Evolutionary conservation across 1,284 basidiomycete species (phyloP).

Genomic region (Trichosporon inkin): DNA sequence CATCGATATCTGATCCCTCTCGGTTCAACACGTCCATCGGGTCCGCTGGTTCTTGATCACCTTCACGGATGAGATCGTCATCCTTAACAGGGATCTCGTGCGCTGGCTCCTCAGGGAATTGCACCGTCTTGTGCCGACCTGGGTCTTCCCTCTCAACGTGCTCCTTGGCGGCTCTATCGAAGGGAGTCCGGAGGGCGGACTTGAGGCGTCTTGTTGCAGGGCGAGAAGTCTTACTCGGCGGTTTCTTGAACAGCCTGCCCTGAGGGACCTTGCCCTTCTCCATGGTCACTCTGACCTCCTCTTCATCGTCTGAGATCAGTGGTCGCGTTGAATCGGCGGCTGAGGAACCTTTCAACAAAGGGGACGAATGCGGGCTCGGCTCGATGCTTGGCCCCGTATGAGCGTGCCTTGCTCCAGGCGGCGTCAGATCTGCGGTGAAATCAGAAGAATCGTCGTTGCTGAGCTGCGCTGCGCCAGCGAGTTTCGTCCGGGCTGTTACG

Average conservation of each 20-base stretch:
- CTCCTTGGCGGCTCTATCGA: background rate
- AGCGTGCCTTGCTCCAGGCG: background rate
- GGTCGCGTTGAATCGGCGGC: constrained; percentile 1
- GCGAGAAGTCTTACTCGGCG: background rate
- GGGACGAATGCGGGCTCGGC: constrained; percentile 9
- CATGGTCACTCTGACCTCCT: background rate
- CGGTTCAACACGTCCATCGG: constrained; percentile 40
- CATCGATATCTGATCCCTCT: constrained; percentile 35
- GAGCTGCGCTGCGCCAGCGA: background rate
- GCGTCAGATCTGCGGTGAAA: constrained; percentile 12
- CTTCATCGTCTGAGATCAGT: constrained; percentile 17
- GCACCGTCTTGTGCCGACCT: constrained; percentile 34
- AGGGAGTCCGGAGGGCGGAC: constrained; percentile 8
- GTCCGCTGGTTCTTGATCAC: constrained; percentile 36
- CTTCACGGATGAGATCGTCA: constrained; percentile 15
- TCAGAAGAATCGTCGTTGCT: constrained; percentile 3
- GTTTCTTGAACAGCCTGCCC: background rate
- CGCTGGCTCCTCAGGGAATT: constrained; percentile 38
- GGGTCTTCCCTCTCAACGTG: too few species aligned
- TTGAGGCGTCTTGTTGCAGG: constrained; percentile 12
- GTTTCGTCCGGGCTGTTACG: constrained; percentile 37
- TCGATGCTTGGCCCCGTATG: background rate
- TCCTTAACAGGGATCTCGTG: constrained; percentile 1
- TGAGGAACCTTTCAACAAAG: background rate
- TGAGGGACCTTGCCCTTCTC: background rate